Evolutionary conservation across 2,329 filamentous ascomycete genomes (phyloP).

Genomic region (Talaromyces amestolkiae): DNA sequence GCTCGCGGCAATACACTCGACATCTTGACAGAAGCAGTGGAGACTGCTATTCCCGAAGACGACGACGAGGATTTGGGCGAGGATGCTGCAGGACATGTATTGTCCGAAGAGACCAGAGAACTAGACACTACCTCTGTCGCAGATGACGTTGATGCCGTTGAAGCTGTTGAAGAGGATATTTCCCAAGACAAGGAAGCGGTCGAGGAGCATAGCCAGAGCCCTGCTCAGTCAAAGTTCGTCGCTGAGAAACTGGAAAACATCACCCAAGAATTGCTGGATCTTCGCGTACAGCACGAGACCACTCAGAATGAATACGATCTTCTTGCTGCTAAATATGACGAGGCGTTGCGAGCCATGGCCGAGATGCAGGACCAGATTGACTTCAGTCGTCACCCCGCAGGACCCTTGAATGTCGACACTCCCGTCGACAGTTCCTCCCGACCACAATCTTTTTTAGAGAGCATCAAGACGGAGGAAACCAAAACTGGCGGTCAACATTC

Average conservation of each 20-base stretch:
- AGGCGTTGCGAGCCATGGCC: constrained; percentile 75
- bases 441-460: constrained; percentile 81
- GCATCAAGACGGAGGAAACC: constrained; percentile 66
- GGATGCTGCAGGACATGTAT: constrained; percentile 28
- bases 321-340: constrained; percentile 85
- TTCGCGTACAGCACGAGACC: constrained; percentile 84
- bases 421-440: constrained; percentile 47
- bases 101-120: constrained; percentile 24
- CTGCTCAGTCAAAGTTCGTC: constrained; percentile 79
- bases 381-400: constrained; percentile 65
- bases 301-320: constrained; percentile 77
- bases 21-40: constrained; percentile 44
- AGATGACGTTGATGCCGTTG: constrained; percentile 34
- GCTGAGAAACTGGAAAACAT: constrained; percentile 90
- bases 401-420: constrained; percentile 42
- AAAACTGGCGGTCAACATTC: constrained; percentile 68
- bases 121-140: constrained; percentile 22
- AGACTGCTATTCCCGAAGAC: constrained; percentile 47
- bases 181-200: constrained; percentile 28
- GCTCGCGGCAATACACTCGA: constrained; percentile 39
- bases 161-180: constrained; percentile 39
- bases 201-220: constrained; percentile 57
- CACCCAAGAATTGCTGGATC: constrained; percentile 84
- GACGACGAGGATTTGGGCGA: constrained; percentile 42
- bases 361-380: constrained; percentile 80